A percentile compares a stretch with the other conserved stretches of the same genome.
These are phyloP conservation scores for Botrytis fragariae DNA, from an alignment of 2,329 filamentous ascomycete genomes.

Conservation along the genomic window DNA sequence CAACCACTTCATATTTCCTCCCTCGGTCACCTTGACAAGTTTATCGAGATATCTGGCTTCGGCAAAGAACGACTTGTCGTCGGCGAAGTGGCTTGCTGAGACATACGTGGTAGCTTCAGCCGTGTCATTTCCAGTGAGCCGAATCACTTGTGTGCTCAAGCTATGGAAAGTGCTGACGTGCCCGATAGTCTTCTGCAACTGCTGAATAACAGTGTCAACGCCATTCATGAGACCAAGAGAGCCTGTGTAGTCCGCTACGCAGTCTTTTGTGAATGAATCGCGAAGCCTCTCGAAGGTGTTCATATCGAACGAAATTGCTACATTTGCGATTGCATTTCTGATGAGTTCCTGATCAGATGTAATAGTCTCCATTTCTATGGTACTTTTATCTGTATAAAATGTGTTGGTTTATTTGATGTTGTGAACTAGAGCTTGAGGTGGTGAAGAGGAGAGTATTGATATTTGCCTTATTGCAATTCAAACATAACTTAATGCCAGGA, in stretches of 20 bases:
- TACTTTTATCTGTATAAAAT: neutral
- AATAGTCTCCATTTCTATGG: neutral
- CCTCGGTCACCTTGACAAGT: neutral
- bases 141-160: neutral
- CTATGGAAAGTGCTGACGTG: neutral
- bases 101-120: neutral
- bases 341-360: neutral
- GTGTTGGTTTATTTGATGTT: neutral
- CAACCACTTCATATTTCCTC: neutral
- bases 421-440: neutral
- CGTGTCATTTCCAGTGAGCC: neutral
- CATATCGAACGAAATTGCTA: neutral
- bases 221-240: neutral
- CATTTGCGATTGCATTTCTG: neutral
- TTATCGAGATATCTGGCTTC: neutral
- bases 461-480: neutral
- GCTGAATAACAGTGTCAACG: neutral
- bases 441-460: neutral
- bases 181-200: neutral
- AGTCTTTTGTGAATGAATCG: neutral
- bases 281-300: neutral
- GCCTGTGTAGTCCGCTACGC: neutral
- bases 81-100: neutral
- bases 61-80: neutral
- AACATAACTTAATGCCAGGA: neutral